phyloP scores from a whole-genome alignment of 2,329 filamentous ascomycete genomes.

The Tolypocladium cylindrosporum region DNA sequence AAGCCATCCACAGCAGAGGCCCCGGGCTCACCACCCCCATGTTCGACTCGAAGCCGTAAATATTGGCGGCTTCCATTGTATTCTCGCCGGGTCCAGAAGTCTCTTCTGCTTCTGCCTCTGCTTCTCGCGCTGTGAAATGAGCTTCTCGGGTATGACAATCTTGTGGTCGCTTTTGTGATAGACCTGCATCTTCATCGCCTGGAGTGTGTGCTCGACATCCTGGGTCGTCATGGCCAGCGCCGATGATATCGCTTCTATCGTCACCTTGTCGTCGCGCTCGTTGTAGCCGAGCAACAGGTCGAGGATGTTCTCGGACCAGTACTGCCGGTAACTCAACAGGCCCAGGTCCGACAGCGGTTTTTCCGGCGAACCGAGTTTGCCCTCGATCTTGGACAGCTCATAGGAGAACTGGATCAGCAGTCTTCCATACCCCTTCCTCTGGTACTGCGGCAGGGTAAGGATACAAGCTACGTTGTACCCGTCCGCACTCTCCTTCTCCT shows the following conservation, averaged over 20 bases:
- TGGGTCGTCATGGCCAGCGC: slow-evolving; percentile 90
- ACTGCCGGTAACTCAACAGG: slow-evolving; percentile 87
- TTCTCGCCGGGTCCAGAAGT: slow-evolving; percentile 63
- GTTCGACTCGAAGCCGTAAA: slow-evolving; percentile 84
- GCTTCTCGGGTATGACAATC: slow-evolving; percentile 78
- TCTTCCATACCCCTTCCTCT: slow-evolving; percentile 86
- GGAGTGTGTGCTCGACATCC: slow-evolving; percentile 89
- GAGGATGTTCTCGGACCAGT: slow-evolving; percentile 93
- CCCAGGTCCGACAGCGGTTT: slow-evolving; percentile 93
- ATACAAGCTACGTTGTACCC: slow-evolving; percentile 98
- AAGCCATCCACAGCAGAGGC: not conserved
- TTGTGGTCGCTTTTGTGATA: slow-evolving; percentile 97
- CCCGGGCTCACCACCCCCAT: slow-evolving; percentile 69
- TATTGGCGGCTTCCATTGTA: slow-evolving; percentile 94
- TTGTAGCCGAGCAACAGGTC: slow-evolving; percentile 71
- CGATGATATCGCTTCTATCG: slow-evolving; percentile 74
- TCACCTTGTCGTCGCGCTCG: slow-evolving; percentile 60
- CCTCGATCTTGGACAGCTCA: slow-evolving; percentile 89
- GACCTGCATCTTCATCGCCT: slow-evolving; percentile 88
- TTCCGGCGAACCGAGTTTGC: slow-evolving; percentile 89
- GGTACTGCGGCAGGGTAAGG: slow-evolving; percentile 89
- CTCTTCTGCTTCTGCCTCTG: slow-evolving; percentile 69
- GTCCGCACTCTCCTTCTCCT: slow-evolving; percentile 95
- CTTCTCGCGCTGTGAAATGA: slow-evolving; percentile 71
- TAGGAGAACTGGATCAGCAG: slow-evolving; percentile 96